phyloP scores from a whole-genome alignment of 192 early-diverging fungal species.

The Glomus cerebriforme region DNA sequence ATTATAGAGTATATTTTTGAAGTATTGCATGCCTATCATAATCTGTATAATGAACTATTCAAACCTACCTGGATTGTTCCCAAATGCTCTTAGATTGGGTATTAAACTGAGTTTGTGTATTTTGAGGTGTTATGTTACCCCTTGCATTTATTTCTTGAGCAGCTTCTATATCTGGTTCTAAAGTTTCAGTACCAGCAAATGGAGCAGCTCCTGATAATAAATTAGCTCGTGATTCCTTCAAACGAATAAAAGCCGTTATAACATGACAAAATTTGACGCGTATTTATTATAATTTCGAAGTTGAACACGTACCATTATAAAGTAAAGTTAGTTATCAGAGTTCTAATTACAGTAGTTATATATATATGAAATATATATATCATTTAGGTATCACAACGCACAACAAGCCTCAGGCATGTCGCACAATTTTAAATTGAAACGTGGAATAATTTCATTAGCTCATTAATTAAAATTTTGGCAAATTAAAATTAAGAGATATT shows the following conservation, averaged over 20 bases:
- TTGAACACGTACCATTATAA: background rate
- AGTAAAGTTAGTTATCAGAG: background rate
- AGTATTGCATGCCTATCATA: too few species aligned
- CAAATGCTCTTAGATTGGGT: conserved; percentile 16
- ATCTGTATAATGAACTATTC: background rate
- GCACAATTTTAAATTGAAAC: background rate
- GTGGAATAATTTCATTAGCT: background rate
- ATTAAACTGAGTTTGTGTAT: background rate
- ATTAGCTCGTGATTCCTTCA: background rate
- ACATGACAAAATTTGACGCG: background rate
- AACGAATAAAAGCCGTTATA: background rate
- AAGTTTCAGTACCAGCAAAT: background rate
- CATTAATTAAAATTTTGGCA: too few species aligned
- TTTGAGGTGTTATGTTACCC: background rate
- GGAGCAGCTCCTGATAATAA: conserved; percentile 25
- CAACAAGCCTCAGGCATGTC: background rate
- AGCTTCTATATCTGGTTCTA: conserved; percentile 47
- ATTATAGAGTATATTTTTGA: background rate
- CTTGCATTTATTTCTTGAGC: conserved; percentile 30
- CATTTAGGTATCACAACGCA: background rate
- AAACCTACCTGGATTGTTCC: conserved; percentile 30
- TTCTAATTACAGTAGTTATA: too few species aligned
- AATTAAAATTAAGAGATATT: too few species aligned
- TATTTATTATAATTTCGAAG: background rate
- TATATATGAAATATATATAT: too few species aligned